phyloP scores from a whole-genome alignment of 2,329 filamentous ascomycete genomes.

The Colletotrichum abscissum region DNA sequence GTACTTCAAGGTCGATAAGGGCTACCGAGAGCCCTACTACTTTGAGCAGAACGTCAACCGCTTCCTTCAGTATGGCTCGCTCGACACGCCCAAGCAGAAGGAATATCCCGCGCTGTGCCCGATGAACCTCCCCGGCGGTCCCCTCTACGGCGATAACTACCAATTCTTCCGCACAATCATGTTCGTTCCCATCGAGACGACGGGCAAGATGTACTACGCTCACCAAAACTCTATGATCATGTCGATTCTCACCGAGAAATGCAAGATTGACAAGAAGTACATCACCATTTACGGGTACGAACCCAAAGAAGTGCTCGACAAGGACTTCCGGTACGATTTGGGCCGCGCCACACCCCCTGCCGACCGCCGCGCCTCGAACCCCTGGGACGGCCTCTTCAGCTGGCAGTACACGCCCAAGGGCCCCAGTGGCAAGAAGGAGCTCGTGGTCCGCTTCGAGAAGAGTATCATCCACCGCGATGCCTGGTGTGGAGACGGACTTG shows the following conservation, averaged over 20 bases:
- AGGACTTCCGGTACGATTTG: slow-evolving; percentile 2
- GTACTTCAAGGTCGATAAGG: background rate
- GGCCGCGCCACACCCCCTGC: slow-evolving; percentile 4
- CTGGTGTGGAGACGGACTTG: slow-evolving; percentile 31
- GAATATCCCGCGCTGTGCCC: slow-evolving; percentile 11
- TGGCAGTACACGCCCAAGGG: slow-evolving; percentile 31
- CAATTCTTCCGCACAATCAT: slow-evolving; percentile 28
- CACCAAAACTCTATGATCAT: background rate
- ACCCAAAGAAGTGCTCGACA: background rate
- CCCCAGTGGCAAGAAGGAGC: slow-evolving; percentile 3
- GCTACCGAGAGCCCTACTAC: slow-evolving; percentile 1
- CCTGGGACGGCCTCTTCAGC: slow-evolving; percentile 24
- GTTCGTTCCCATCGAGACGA: slow-evolving; percentile 7
- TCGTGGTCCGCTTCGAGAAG: slow-evolving; percentile 32
- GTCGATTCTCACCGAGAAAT: slow-evolving; percentile 1
- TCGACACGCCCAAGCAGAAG: background rate
- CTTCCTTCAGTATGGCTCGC: slow-evolving; percentile 17
- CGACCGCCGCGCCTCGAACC: background rate
- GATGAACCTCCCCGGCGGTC: background rate
- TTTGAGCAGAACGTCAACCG: slow-evolving; percentile 23
- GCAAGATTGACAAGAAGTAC: slow-evolving; percentile 12
- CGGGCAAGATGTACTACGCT: slow-evolving; percentile 1
- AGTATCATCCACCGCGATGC: slow-evolving; percentile 42
- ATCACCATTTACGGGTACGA: slow-evolving; percentile 23
- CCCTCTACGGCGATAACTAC: slow-evolving; percentile 1